These are phyloP conservation scores for Monilinia laxa DNA, from an alignment of 2,329 filamentous ascomycete genomes.

Conservation along the genomic window DNA sequence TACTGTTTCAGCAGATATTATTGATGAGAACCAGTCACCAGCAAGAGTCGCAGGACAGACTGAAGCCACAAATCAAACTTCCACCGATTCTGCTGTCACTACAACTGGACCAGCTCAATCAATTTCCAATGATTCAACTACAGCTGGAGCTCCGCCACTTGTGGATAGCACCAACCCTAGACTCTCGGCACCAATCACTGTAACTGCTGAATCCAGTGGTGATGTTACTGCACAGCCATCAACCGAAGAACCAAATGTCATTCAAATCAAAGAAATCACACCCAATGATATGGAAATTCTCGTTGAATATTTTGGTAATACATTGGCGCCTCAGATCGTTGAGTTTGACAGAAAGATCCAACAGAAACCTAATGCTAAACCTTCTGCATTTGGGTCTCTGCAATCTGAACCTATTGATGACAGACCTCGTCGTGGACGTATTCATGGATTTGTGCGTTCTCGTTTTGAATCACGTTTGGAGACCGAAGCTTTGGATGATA, in stretches of 20 bases:
- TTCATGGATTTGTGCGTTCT: slow-evolving; percentile 58
- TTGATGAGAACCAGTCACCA: slow-evolving; percentile 16
- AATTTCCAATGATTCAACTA: neutral
- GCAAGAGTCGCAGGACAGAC: neutral
- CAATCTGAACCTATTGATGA: slow-evolving; percentile 56
- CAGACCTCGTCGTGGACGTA: slow-evolving; percentile 59
- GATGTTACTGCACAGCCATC: slow-evolving; percentile 9
- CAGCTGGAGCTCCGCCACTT: neutral
- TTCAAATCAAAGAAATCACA: slow-evolving; percentile 40
- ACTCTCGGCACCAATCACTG: neutral
- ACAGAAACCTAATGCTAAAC: slow-evolving; percentile 53
- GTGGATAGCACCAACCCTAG: neutral
- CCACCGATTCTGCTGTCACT: neutral
- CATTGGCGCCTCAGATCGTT: slow-evolving; percentile 51
- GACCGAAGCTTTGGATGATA: slow-evolving; percentile 58
- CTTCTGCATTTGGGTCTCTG: slow-evolving; percentile 54
- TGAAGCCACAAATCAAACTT: neutral
- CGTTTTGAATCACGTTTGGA: slow-evolving; percentile 64
- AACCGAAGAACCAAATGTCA: neutral
- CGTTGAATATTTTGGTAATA: slow-evolving; percentile 50
- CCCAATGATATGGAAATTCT: slow-evolving; percentile 48
- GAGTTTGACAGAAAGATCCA: slow-evolving; percentile 55
- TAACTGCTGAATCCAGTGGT: neutral
- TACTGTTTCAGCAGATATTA: neutral
- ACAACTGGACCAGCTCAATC: neutral